Evolutionary conservation across 2,329 filamentous ascomycete species (phyloP).

Genomic region (Verticillium dahliae): DNA sequence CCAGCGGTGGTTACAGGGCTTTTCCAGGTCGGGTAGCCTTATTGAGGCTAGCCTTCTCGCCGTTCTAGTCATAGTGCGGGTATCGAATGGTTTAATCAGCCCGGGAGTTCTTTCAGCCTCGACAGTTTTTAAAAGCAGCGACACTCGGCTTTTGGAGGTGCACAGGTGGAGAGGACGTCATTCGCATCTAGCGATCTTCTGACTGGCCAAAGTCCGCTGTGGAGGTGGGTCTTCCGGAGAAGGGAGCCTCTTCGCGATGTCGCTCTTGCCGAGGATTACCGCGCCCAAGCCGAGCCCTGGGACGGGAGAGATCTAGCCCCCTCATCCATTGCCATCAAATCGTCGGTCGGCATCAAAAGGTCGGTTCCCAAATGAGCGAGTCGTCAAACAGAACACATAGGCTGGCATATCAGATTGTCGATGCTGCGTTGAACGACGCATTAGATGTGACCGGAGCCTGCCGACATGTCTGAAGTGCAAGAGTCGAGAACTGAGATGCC

Average conservation of each 20-base stretch:
- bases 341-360: constrained; percentile 11
- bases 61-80: too few species aligned
- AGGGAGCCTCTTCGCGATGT: not conserved
- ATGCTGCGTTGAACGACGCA: constrained; percentile 12
- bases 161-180: not conserved
- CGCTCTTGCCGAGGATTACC: not conserved
- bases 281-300: not conserved
- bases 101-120: too few species aligned
- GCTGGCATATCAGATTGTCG: constrained; percentile 10
- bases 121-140: too few species aligned
- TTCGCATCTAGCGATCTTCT: not conserved
- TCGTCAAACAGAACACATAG: not conserved
- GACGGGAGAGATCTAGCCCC: not conserved
- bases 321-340: constrained; percentile 4
- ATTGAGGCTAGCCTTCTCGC: too few species aligned
- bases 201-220: not conserved
- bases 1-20: not conserved
- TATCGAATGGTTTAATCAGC: too few species aligned
- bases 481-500: constrained; percentile 10
- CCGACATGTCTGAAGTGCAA: constrained; percentile 13
- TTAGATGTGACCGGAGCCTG: constrained; percentile 14
- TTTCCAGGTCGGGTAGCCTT: too few species aligned
- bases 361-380: not conserved
- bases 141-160: too few species aligned
- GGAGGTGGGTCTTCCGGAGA: not conserved